These are phyloP conservation scores for Allium sativum DNA, from an alignment of 106 monocot genomes.

Conservation along the genomic window DNA sequence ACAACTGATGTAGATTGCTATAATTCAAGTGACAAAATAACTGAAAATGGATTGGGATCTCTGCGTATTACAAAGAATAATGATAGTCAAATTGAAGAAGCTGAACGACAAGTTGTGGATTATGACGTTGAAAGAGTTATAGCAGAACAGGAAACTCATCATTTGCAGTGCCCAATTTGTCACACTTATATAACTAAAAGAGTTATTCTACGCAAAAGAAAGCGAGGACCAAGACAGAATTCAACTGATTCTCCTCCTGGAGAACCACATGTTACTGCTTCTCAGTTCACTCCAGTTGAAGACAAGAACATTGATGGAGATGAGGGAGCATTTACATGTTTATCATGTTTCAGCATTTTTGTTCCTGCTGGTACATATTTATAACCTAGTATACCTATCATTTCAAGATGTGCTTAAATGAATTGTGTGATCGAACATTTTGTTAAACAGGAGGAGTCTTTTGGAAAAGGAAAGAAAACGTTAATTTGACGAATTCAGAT, in stretches of 20 bases:
- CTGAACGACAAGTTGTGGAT: slow-evolving; percentile 13
- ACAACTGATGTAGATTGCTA: not conserved
- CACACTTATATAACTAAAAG: slow-evolving; percentile 82
- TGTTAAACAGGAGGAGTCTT: slow-evolving; percentile 36
- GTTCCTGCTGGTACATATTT: slow-evolving; percentile 59
- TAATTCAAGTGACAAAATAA: not conserved
- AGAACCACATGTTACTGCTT: slow-evolving; percentile 24
- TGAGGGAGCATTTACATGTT: slow-evolving; percentile 66
- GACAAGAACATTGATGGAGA: not conserved
- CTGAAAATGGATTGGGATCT: slow-evolving; percentile 19
- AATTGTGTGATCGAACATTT: no score
- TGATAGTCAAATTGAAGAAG: not conserved
- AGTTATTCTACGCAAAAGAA: slow-evolving; percentile 85
- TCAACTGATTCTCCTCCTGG: slow-evolving; percentile 26
- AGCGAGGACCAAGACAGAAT: slow-evolving; percentile 31
- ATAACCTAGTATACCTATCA: no score
- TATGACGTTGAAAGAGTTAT: slow-evolving; percentile 61
- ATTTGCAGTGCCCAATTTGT: slow-evolving; percentile 85
- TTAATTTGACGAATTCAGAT: slow-evolving; percentile 13
- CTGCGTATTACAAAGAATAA: not conserved
- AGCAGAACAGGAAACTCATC: slow-evolving; percentile 85
- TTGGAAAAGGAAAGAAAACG: slow-evolving; percentile 27
- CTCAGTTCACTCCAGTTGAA: not conserved
- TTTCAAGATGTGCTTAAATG: no score
- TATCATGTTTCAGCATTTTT: slow-evolving; percentile 82